Evolutionary conservation across 2,329 filamentous ascomycete genomes (phyloP), one percentile per base, ranked within the genome.

Genomic region (Colletotrichum liaoningense): DNA sequence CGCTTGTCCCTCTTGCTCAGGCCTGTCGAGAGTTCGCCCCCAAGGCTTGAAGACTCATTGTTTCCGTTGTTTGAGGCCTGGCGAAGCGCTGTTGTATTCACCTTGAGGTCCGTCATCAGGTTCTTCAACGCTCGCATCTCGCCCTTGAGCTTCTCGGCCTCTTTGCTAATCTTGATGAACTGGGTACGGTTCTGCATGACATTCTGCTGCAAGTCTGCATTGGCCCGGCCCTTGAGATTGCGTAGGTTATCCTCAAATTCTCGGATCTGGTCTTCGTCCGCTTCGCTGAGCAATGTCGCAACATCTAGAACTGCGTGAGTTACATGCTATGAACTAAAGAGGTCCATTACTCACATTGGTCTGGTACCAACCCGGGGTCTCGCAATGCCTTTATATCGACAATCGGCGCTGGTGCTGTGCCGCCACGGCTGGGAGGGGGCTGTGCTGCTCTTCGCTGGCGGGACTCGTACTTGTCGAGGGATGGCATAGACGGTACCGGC

Each of bases 81-180:
- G 60, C 91, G 87, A 49, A 93, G 84, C 3, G 92, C 91, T 22
- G 88, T 92, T 1, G 92, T 93, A 73, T 95, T 95, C 8, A 91
- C 88, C 78, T 95, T 98, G 69, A 99, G 88, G 76, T 99, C 97
- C 2, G 95, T 92, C 93, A 99, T 98, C 65, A 98, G 88, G 76
- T 94, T 94, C 57, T 94, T 91, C 38, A 99, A 89, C 7, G 94
- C 94, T 65, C 94, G 91, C 97, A 99, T 98, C 82, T 99, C 97
- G 68, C 91, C 91, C 84, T 98, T 98, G 71, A 99, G 90, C 85
- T 98, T 98, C 84, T 99, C 97, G 2, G 97, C 97, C 85, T 99
- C 97, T 84, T 98, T 98, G 81, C 95, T 98, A 83, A 99, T 98
- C 83, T 97, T 97, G 87, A 99, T 98, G 80, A 99, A 99, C 79